Evolutionary conservation across 345 rosid species (phyloP).

Genomic region (Moricandia arvensis): DNA sequence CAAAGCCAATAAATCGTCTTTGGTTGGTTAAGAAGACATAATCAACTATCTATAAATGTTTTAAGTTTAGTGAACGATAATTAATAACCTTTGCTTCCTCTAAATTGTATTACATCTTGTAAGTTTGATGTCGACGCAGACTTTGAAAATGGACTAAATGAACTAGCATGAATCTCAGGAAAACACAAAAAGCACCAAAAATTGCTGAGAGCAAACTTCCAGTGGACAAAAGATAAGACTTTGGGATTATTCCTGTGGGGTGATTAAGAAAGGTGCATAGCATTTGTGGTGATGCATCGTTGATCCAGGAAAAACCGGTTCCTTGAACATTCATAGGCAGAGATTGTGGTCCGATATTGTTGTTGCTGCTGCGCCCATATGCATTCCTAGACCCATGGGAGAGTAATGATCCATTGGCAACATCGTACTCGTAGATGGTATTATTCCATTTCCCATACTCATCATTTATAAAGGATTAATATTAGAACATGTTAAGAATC

Average conservation of each 20-base stretch:
- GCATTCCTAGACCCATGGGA: constrained; percentile 23
- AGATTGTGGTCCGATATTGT: constrained; percentile 5
- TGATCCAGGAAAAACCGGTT: not conserved
- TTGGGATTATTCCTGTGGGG: constrained; percentile 13
- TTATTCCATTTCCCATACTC: constrained; percentile 49
- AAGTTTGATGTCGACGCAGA: constrained; percentile 10
- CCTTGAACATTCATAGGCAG: constrained; percentile 14
- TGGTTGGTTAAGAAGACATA: no score
- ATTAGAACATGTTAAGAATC: constrained; percentile 1
- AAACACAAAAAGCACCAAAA: constrained; percentile 18
- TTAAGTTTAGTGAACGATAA: not conserved
- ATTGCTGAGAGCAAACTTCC: constrained; percentile 15
- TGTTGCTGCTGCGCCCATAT: constrained; percentile 9
- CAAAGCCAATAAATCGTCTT: no score
- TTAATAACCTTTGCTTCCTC: constrained; percentile 22
- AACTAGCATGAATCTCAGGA: constrained; percentile 29
- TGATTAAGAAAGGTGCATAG: constrained; percentile 13
- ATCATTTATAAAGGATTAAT: constrained; percentile 44
- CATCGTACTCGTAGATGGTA: constrained; percentile 29
- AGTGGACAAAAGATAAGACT: constrained; percentile 24
- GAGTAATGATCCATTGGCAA: constrained; percentile 23
- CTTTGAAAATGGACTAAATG: constrained; percentile 12
- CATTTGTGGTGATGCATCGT: constrained; percentile 2
- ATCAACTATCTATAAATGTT: not conserved
- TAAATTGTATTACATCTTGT: constrained; percentile 8